Evolutionary conservation across 805 yeast genomes (phyloP), one percentile per base, ranked within the genome.

Genomic region (Candida endomychidarum): DNA sequence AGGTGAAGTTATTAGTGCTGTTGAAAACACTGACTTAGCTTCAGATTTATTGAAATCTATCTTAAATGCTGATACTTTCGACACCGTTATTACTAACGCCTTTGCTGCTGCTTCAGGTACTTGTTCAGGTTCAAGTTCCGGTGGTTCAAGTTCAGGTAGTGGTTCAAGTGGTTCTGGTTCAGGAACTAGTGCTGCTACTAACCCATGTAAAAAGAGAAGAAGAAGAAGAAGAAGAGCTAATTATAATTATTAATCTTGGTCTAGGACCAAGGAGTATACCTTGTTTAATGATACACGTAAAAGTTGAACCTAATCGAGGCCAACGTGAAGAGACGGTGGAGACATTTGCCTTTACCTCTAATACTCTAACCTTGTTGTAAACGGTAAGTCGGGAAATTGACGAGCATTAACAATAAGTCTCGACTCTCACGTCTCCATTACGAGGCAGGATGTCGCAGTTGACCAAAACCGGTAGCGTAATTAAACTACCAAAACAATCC

Each of bases 21-120:
- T 67, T 11, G 51, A 54, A 39, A 45, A 54, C 33, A 62, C 72
- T 11, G 57, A 55, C 6, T 61, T 68, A 47, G 56, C 63, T 34
- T 50, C 58, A 12, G 53, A 53, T 41, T 64, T 68, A 43, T 51
- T 68, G 43, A 51, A 57, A 39, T 58, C 65, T 38, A 49, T 68
- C 36, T 55, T 65, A 41, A 61, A 57, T 36, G 49, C 59, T 30
- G 37, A 52, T 29, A 67, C 70, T 33, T 58, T 66, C 44, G 37
- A 55, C 29, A 61, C 65, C 12, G 63, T 68, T 26, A 54, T 57
- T 16, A 50, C 58, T 34, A 66, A 63, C 34, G 41, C 40, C 11
- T 37, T 39, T 34, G 42, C 42, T 28, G 42, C 42, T 17, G 33
- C 38, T 21, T 38, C 41, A 17, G 43, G 36, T 21, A 24, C 8